Evolutionary conservation across 176 grass and related monocot species (phyloP).

Genomic region (Triticum timopheevii): DNA sequence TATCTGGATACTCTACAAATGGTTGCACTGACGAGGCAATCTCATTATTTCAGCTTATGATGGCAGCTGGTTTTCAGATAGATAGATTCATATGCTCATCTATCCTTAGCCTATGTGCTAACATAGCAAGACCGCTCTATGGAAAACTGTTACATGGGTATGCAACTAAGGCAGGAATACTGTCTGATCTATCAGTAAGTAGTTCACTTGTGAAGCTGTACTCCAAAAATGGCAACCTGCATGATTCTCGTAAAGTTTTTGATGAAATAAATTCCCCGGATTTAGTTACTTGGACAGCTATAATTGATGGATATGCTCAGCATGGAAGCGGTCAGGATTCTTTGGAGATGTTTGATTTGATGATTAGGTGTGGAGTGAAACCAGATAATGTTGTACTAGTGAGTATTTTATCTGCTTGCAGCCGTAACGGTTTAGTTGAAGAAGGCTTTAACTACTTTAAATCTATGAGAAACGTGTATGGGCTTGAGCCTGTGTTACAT

Average conservation of each 20-base stretch:
- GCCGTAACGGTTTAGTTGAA: conserved; percentile 61
- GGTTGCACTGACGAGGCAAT: conserved; percentile 58
- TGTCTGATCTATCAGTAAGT: conserved; percentile 53
- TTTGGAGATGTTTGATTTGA: conserved; percentile 53
- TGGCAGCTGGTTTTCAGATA: conserved; percentile 38
- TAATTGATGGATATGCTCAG: conserved; percentile 81
- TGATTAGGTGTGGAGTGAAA: conserved; percentile 52
- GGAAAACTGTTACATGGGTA: conserved; percentile 54
- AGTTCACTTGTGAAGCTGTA: conserved; percentile 68
- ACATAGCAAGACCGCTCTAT: conserved; percentile 47
- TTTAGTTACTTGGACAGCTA: conserved; percentile 76
- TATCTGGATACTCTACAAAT: conserved; percentile 64
- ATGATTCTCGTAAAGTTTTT: conserved; percentile 71
- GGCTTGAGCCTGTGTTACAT: conserved; percentile 47
- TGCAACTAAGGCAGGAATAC: conserved; percentile 51
- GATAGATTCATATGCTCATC: conserved; percentile 66
- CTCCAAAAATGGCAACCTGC: conserved; percentile 65
- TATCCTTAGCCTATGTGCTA: conserved; percentile 57
- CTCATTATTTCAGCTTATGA: conserved; percentile 42
- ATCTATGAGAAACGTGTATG: conserved; percentile 62
- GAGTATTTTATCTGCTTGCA: conserved; percentile 73
- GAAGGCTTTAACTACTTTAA: conserved; percentile 63
- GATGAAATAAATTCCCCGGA: conserved; percentile 57
- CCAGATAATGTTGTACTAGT: conserved; percentile 52
- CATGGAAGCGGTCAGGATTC: conserved; percentile 62